Conservation (phyloP, 2,329 filamentous ascomycete species). For the Neopestalotiopsis sp. region DNA sequence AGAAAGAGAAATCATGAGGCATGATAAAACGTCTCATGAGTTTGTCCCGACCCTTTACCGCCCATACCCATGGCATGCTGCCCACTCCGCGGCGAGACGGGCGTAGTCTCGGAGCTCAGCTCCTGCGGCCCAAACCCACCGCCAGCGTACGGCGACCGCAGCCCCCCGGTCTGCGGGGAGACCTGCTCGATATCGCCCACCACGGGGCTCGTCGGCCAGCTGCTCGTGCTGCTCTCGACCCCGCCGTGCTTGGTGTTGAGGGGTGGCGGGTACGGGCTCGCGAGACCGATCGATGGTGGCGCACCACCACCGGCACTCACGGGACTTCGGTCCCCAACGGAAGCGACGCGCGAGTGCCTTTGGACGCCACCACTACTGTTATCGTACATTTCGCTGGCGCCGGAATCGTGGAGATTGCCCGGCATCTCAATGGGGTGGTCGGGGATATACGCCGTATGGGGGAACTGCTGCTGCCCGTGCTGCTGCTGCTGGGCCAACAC, state of each 20-base stretch:
- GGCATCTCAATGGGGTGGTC: constrained; percentile 17
- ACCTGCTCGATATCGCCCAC: neutral
- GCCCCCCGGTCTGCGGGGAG: neutral
- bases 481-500: neutral
- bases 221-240: neutral
- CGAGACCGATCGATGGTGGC: neutral
- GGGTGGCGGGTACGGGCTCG: neutral
- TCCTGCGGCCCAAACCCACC: constrained; percentile 15
- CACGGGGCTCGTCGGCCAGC: constrained; percentile 14
- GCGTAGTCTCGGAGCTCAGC: neutral
- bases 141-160: constrained; percentile 8
- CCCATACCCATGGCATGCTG: no score
- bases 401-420: neutral
- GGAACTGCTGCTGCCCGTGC: neutral
- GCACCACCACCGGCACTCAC: neutral
- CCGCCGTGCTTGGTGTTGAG: neutral
- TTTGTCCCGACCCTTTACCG: neutral
- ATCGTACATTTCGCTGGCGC: constrained; percentile 7
- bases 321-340: neutral
- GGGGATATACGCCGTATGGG: constrained; percentile 10
- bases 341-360: neutral
- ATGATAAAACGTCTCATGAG: constrained; percentile 14
- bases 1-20: neutral
- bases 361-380: neutral
- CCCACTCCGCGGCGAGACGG: neutral